Conservation (phyloP, 2,329 filamentous ascomycete species). For the Byssothecium circinans region DNA sequence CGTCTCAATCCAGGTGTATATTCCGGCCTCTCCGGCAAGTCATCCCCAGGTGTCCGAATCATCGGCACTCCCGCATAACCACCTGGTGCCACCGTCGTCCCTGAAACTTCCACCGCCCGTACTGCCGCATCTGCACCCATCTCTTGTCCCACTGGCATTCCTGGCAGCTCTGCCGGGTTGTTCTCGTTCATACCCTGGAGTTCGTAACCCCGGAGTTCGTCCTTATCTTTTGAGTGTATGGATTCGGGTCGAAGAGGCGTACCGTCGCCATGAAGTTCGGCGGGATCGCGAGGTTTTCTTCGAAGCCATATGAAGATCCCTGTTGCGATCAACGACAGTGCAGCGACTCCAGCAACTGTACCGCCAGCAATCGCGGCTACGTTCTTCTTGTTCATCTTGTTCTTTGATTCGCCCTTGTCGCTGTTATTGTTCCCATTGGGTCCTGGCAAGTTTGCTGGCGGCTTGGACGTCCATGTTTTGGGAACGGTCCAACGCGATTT, state of each 20-base stretch:
- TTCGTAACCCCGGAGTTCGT: conserved; percentile 21
- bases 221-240: conserved; percentile 1
- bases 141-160: conserved; percentile 8
- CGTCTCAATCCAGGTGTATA: conserved; percentile 9
- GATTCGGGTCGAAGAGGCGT: conserved; percentile 3
- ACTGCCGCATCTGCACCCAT: conserved; percentile 14
- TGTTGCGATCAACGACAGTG: conserved; percentile 15
- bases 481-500: conserved; percentile 13
- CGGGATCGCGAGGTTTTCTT: conserved; percentile 6
- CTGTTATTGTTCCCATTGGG: conserved; percentile 1
- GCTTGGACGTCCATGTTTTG: conserved; percentile 4
- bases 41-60: conserved; percentile 23
- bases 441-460: not conserved
- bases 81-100: conserved; percentile 16
- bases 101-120: conserved; percentile 19
- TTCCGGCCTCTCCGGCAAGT: conserved; percentile 16
- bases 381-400: conserved; percentile 1
- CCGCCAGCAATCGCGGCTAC: conserved; percentile 21
- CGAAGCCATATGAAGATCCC: conserved; percentile 13
- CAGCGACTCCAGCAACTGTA: conserved; percentile 17
- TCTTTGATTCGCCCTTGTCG: conserved; percentile 4
- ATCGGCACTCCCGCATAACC: conserved; percentile 19
- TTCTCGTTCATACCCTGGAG: conserved; percentile 18
- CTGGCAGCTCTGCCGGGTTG: conserved; percentile 20
- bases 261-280: conserved; percentile 13